Percentiles rank a stretch among this genome's conserved stretches.
Evolutionary conservation across 2,329 filamentous ascomycete species (phyloP).

Genomic region (Botryosphaeria dothidea): DNA sequence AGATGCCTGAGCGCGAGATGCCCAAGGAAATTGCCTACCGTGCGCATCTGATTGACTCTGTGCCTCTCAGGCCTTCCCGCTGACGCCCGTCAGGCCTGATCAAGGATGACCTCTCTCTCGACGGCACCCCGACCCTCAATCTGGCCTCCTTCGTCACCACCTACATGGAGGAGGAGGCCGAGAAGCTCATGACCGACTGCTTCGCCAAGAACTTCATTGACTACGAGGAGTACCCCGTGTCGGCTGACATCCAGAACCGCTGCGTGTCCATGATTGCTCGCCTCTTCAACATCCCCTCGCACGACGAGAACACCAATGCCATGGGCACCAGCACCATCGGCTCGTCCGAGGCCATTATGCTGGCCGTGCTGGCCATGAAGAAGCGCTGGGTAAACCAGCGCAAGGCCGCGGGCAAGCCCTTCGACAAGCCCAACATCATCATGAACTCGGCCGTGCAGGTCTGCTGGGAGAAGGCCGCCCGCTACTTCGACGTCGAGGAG

Average conservation of each 20-base stretch:
- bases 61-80: not conserved
- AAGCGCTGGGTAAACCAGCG: conserved; percentile 88
- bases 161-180: conserved; percentile 96
- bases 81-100: conserved; percentile 10
- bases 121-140: conserved; percentile 87
- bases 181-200: conserved; percentile 89
- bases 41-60: conserved; percentile 51
- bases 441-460: conserved; percentile 97
- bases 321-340: conserved; percentile 89
- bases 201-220: conserved; percentile 83
- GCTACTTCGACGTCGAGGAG: conserved; percentile 93
- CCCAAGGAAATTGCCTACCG: conserved; percentile 90
- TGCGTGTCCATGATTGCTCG: conserved; percentile 69
- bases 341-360: conserved; percentile 85
- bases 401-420: conserved; percentile 78
- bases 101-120: conserved; percentile 80
- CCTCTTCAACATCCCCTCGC: conserved; percentile 77
- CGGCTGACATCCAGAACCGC: conserved; percentile 71
- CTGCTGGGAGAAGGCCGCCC: conserved; percentile 87
- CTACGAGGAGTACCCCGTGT: conserved; percentile 53
- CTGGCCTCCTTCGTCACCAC: conserved; percentile 93
- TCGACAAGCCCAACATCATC: conserved; percentile 81
- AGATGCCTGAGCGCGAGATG: conserved; percentile 91
- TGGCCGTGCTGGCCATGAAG: conserved; percentile 88
- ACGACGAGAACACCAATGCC: conserved; percentile 59